These are phyloP conservation scores for Entrophospora sp. DNA, from an alignment of 192 early-diverging fungal genomes.

Conservation along the genomic window DNA sequence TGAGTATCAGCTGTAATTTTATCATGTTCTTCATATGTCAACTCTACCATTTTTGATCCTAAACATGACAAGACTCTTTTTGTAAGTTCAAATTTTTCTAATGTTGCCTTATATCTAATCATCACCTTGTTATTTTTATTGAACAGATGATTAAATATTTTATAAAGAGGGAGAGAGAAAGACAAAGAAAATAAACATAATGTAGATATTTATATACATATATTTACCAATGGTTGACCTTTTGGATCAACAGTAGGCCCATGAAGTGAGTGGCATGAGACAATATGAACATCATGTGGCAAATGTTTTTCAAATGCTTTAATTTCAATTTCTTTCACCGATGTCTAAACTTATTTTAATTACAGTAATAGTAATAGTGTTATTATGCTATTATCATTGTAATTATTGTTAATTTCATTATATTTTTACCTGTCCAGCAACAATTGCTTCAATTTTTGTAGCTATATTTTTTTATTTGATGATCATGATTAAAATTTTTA, in stretches of 20 bases:
- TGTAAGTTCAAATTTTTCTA: constrained; percentile 49
- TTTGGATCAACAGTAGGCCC: constrained; percentile 80
- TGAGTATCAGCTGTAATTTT: constrained; percentile 96
- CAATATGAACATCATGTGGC: constrained; percentile 86
- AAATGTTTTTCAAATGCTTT: constrained; percentile 78
- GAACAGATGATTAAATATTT: too few relatives aligned
- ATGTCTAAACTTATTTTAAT: constrained; percentile 53
- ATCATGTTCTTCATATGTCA: constrained; percentile 83
- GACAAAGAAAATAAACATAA: too few relatives aligned
- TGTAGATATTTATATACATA: too few relatives aligned
- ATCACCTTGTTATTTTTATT: constrained; percentile 53
- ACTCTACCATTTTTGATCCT: constrained; percentile 71
- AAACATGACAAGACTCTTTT: constrained; percentile 61
- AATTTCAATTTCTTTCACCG: constrained; percentile 93
- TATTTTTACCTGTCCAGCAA: constrained; percentile 65
- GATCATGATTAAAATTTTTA: too few relatives aligned
- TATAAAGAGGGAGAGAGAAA: too few relatives aligned
- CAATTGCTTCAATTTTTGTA: constrained; percentile 81
- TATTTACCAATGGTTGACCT: constrained; percentile 68
- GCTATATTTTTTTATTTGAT: constrained; percentile 33
- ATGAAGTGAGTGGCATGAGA: constrained; percentile 93
- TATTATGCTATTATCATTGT: background rate
- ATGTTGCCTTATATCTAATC: constrained; percentile 66
- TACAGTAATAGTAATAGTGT: background rate
- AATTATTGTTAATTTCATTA: background rate